Base-by-base conservation (phyloP, 768 basidiomycete genomes). In the Kwoniella newhampshirensis region DNA sequence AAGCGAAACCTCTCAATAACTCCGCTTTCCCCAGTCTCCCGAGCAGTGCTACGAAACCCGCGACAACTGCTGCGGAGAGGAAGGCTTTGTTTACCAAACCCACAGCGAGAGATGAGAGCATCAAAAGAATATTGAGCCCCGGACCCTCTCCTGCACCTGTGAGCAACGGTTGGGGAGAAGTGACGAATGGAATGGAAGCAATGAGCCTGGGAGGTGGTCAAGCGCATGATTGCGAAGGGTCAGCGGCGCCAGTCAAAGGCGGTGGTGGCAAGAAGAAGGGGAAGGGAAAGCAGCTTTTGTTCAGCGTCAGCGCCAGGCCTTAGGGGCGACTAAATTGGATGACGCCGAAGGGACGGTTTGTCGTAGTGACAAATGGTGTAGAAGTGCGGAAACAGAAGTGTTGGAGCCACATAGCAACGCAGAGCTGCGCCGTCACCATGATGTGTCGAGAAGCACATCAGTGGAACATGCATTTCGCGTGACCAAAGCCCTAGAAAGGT, bases 221-320 rank as follows among this genome's bases (percentile, higher is more conserved):
- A 17, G 50, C 37, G 0, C 30, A 8, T 11, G 26, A 17, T 30
- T n/a, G 25, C 44, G 30, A 42, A 12, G 35, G 55, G 40, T 13
- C 20, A 32, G n/a, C 42, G 28, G n/a, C 25, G n/a, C n/a, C n/a
- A n/a, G n/a, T n/a, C n/a, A n/a, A 23, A 25, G 51, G 36, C 12
- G 67, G 60, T 32, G 67, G 64, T 1, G 67, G 68, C 12, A 74
- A 74, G 67, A 76, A 76, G 67, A 76, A 76, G 61, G 64, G 64
- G 2, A 71, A 71, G 43, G 57, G 64, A 23, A 76, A 76, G 51
- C 70, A 76, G 37, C 48, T 74, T 51, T 48, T 76, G 39, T 76
- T 76, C 43, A 59, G 53, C 23, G 70, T 75, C 30, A 68, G 66
- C 49, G 66, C 71, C 5, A 59, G 71, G 46, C 71, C 71, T 11